Percentiles rank a stretch among this genome's conserved stretches.
Conservation (phyloP, 345 rosid species). For the Trapa incisa region DNA sequence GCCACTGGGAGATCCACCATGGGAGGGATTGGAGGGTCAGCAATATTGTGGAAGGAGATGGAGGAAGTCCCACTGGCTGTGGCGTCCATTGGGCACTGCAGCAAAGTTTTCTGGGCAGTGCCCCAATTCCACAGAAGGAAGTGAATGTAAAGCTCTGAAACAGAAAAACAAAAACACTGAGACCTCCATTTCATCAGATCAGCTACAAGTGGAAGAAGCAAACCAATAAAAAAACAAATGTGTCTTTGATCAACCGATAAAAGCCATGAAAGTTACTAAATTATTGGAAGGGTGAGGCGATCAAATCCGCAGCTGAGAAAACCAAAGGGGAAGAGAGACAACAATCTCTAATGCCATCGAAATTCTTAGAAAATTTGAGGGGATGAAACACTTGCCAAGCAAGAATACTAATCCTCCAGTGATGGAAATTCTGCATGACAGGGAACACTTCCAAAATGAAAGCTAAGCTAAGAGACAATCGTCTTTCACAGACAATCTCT, state of each 20-base stretch:
- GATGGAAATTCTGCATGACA: constrained; percentile 29
- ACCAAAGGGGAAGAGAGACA: not conserved
- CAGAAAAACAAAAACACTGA: not conserved
- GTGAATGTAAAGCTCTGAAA: not conserved
- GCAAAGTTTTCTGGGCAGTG: constrained; percentile 33
- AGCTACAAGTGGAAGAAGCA: not conserved
- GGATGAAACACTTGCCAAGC: constrained; percentile 22
- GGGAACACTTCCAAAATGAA: constrained; percentile 25
- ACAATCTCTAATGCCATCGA: not conserved
- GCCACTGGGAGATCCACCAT: constrained; percentile 37
- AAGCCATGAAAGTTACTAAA: not conserved
- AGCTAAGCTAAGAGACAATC: constrained; percentile 15
- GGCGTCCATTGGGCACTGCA: constrained; percentile 91
- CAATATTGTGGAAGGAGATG: constrained; percentile 51
- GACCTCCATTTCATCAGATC: not conserved
- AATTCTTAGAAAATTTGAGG: not conserved
- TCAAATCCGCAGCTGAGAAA: not conserved
- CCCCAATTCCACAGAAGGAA: constrained; percentile 23
- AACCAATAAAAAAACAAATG: not conserved
- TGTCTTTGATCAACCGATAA: not conserved
- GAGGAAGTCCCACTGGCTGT: constrained; percentile 60
- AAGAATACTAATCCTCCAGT: constrained; percentile 29
- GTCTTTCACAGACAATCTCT: constrained; percentile 35
- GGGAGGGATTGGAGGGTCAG: constrained; percentile 56
- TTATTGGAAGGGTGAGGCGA: not conserved